A percentile compares a stretch with the other conserved stretches of the same genome.
These are phyloP conservation scores for Gnaphalium uliginosum DNA, from an alignment of 129 eudicot species.

Conservation along the genomic window DNA sequence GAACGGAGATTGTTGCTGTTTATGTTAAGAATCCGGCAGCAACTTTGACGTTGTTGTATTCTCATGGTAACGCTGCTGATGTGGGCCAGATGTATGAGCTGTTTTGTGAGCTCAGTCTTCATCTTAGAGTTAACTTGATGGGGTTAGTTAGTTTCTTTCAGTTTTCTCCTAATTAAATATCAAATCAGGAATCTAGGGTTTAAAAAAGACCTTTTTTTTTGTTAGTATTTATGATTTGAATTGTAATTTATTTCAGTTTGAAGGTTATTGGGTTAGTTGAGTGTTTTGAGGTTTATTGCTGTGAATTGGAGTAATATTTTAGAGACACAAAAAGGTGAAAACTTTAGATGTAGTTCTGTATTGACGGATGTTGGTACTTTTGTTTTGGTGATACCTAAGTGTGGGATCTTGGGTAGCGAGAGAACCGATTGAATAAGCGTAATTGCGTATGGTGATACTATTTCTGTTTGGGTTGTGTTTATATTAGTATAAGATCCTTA, in stretches of 20 bases:
- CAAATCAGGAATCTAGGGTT: slow-evolving; percentile 23
- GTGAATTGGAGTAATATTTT: no score
- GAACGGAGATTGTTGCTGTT: slow-evolving; percentile 64
- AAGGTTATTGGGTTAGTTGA: neutral
- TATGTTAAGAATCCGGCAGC: slow-evolving; percentile 78
- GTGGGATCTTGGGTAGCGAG: neutral
- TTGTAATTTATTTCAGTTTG: neutral
- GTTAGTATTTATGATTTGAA: neutral
- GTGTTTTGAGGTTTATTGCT: neutral
- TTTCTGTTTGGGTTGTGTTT: neutral
- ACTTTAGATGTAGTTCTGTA: neutral
- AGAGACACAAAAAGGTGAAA: neutral
- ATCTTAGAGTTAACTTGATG: slow-evolving; percentile 82
- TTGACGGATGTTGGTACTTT: neutral
- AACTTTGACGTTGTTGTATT: slow-evolving; percentile 63
- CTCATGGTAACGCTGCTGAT: slow-evolving; percentile 96
- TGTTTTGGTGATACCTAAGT: neutral
- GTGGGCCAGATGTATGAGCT: slow-evolving; percentile 94
- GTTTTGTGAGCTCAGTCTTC: slow-evolving; percentile 76
- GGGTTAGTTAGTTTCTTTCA: slow-evolving; percentile 48
- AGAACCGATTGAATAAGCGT: neutral
- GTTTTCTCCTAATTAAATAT: neutral
- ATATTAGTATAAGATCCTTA: neutral
- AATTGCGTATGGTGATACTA: neutral
- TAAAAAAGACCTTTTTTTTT: neutral